phyloP scores from a whole-genome alignment of 1,284 basidiomycete species.

The Neonothopanus nambi region DNA sequence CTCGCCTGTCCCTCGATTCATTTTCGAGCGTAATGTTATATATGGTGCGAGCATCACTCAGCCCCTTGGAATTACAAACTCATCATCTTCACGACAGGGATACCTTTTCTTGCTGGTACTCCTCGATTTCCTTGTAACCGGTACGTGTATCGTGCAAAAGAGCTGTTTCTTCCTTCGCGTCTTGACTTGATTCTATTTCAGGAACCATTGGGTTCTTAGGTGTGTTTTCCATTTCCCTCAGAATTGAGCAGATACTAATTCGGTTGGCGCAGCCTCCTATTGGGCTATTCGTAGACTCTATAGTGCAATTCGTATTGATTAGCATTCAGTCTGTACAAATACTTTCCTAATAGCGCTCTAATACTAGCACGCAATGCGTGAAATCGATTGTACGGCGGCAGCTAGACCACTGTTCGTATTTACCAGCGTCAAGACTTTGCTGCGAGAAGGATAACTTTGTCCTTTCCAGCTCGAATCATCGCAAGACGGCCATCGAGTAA shows the following conservation, averaged over 20 bases:
- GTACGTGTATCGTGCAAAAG: slow-evolving; percentile 38
- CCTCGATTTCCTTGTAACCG: slow-evolving; percentile 88
- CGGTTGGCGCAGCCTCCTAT: slow-evolving; percentile 64
- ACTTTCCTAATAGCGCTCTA: no score
- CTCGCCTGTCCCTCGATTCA: slow-evolving; percentile 82
- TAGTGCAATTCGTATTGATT: slow-evolving; percentile 76
- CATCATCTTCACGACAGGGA: slow-evolving; percentile 51
- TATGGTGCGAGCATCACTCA: background rate
- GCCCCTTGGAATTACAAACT: background rate
- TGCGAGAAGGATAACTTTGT: slow-evolving; percentile 68
- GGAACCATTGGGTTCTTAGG: slow-evolving; percentile 78
- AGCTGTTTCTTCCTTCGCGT: background rate
- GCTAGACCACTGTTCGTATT: background rate
- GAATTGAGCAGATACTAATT: background rate
- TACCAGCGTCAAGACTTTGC: background rate
- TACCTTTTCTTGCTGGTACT: slow-evolving; percentile 86
- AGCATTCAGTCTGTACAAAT: slow-evolving; percentile 18
- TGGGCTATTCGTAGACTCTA: slow-evolving; percentile 86
- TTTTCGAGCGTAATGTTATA: slow-evolving; percentile 86
- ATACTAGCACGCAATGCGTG: no score
- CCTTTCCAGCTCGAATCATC: slow-evolving; percentile 76
- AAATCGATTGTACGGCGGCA: no score
- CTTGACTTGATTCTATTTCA: slow-evolving; percentile 26
- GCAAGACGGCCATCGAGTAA: slow-evolving; percentile 67
- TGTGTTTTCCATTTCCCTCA: background rate